phyloP scores from a whole-genome alignment of 768 basidiomycete species.

The Tylopilus plumbeoviolaceoides region DNA sequence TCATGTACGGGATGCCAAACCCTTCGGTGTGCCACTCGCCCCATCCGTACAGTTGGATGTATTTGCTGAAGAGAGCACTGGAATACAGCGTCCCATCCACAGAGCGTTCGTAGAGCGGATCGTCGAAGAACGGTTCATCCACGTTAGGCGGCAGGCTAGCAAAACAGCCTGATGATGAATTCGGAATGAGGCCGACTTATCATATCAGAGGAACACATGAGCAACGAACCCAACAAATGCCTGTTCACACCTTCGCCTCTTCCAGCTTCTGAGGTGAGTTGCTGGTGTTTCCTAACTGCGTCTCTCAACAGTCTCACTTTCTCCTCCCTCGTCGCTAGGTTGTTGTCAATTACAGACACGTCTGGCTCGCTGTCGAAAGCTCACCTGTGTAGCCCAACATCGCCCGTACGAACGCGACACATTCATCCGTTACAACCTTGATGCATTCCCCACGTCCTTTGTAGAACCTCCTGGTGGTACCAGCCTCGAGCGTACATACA shows the following conservation, averaged over 20 bases:
- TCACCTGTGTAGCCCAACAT: conserved; percentile 56
- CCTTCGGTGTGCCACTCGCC: conserved; percentile 93
- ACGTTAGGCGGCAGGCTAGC: conserved; percentile 57
- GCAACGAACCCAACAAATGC: conserved; percentile 70
- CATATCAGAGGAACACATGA: neutral
- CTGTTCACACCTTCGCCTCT: conserved; percentile 79
- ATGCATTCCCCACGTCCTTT: conserved; percentile 93
- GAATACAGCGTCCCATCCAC: conserved; percentile 88
- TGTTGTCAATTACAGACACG: neutral
- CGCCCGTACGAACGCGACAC: conserved; percentile 69
- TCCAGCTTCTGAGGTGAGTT: conserved; percentile 59
- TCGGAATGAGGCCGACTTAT: neutral
- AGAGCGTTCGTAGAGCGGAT: conserved; percentile 68
- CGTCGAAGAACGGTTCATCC: conserved; percentile 64
- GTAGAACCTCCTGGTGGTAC: conserved; percentile 81
- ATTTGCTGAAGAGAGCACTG: conserved; percentile 81
- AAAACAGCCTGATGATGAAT: conserved; percentile 52
- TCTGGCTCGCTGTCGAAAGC: neutral
- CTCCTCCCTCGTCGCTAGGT: conserved; percentile 33
- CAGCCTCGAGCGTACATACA: conserved; percentile 89
- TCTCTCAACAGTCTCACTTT: conserved; percentile 50
- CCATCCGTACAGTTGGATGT: conserved; percentile 88
- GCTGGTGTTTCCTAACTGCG: conserved; percentile 63
- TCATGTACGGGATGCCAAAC: conserved; percentile 93
- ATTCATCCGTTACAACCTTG: conserved; percentile 72